Evolutionary conservation across 2,329 filamentous ascomycete genomes (phyloP).

Genomic region (Cladosporium phlei): DNA sequence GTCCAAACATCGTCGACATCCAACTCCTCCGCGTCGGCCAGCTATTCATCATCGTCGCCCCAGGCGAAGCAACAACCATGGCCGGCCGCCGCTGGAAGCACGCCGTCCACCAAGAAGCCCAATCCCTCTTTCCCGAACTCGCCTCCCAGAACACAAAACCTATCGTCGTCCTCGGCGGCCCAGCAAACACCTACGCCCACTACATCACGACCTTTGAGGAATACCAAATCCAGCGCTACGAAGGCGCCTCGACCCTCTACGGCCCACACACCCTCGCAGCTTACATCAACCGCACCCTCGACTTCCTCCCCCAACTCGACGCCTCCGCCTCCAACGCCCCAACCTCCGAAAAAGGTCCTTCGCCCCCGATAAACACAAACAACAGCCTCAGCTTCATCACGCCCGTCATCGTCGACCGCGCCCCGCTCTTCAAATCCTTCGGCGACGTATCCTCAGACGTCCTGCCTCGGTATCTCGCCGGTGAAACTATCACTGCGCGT

Average conservation of each 20-base stretch:
- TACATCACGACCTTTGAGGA: slow-evolving; percentile 77
- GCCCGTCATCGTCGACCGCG: slow-evolving; percentile 68
- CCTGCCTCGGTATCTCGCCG: slow-evolving; percentile 49
- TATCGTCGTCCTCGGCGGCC: slow-evolving; percentile 78
- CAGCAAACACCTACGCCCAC: slow-evolving; percentile 85
- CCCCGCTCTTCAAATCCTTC: slow-evolving; percentile 62
- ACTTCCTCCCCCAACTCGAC: slow-evolving; percentile 62
- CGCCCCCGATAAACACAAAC: slow-evolving; percentile 73
- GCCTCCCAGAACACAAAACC: slow-evolving; percentile 46
- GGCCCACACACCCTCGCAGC: slow-evolving; percentile 77
- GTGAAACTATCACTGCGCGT: slow-evolving; percentile 58
- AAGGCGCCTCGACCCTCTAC: slow-evolving; percentile 88
- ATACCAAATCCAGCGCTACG: slow-evolving; percentile 80
- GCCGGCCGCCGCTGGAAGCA: slow-evolving; percentile 79
- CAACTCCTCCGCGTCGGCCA: slow-evolving; percentile 82
- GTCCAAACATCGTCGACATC: slow-evolving; percentile 85
- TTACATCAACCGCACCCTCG: slow-evolving; percentile 81
- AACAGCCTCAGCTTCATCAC: slow-evolving; percentile 75
- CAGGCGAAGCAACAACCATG: slow-evolving; percentile 91
- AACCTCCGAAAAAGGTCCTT: slow-evolving; percentile 45
- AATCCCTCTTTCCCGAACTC: slow-evolving; percentile 17
- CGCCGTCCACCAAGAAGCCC: slow-evolving; percentile 56
- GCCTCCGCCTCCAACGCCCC: slow-evolving; percentile 34
- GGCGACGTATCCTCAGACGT: slow-evolving; percentile 59
- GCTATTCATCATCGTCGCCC: slow-evolving; percentile 75